Percentiles rank a stretch among this genome's conserved stretches.
Conservation (phyloP, 257 asterid genomes). For the Lantana camara region DNA sequence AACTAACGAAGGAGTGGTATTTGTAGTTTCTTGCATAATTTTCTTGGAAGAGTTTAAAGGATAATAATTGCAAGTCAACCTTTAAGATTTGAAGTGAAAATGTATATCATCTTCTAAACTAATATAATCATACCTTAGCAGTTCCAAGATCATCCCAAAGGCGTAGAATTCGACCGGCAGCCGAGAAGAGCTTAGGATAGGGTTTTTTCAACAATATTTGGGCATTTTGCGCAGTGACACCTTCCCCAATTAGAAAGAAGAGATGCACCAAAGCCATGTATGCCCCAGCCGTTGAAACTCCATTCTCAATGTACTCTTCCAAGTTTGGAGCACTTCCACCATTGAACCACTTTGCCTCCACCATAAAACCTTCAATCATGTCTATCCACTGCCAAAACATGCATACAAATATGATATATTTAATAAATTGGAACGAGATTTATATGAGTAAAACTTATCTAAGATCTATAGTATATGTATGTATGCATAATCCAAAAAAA, state of each 20-base stretch:
- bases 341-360: conserved; percentile 64
- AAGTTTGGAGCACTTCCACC: conserved; percentile 49
- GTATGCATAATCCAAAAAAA: too few species aligned
- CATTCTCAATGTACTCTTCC: conserved; percentile 66
- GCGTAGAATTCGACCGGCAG: conserved; percentile 68
- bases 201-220: conserved; percentile 41
- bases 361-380: conserved; percentile 65
- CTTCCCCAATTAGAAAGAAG: conserved; percentile 71
- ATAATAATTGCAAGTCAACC: too few species aligned
- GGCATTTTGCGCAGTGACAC: conserved; percentile 45
- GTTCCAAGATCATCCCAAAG: conserved; percentile 80
- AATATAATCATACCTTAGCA: conserved; percentile 46
- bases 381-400: conserved; percentile 63
- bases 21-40: too few species aligned
- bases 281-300: conserved; percentile 73
- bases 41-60: too few species aligned
- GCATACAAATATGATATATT: neutral
- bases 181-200: conserved; percentile 58
- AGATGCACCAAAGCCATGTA: conserved; percentile 74
- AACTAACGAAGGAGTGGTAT: too few species aligned
- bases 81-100: too few species aligned
- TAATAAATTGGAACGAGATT: too few species aligned
- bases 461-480: too few species aligned
- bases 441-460: too few species aligned
- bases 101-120: too few species aligned